Evolutionary conservation across 805 yeast genomes (phyloP), one percentile per base, ranked within the genome.

Genomic region (Yarrowia sp.): DNA sequence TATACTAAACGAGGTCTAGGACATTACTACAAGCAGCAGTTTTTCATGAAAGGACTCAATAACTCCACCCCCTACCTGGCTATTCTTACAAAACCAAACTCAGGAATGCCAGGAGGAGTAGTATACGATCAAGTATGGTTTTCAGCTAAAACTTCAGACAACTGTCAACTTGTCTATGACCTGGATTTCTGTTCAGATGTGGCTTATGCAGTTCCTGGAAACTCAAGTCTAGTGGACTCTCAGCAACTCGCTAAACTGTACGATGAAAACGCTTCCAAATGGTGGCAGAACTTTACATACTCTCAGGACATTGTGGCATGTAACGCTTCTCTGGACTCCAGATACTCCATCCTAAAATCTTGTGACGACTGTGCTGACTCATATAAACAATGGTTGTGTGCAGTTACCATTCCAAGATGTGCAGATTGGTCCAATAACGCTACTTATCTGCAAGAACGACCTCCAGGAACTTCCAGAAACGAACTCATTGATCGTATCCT

Each of bases 361-460:
- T 93, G 99, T 72, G 80, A 78, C 13, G 86, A 90, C 71, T 93
- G 99, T 73, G 80, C 81, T 0, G 68, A 73, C 1, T 81, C 92
- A 1, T 93, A 93, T 74, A 85, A 84, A 70, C 81, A 86, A 70
- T 93, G 99, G 99, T 80, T 95, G 17, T 93, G 99, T 76, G 81
- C 96, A 0, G 90, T 91, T 4, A 80, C 91, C 0, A 89, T 93
- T 6, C 98, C 98, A 0, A 79, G 98, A 35, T 93, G 99, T 71
- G 80, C 90, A 1, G 85, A 78, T 57, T 71, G 73, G 72, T 38
- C 71, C n/a, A 65, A 67, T 48, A 64, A 67, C 47, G 71, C 71
- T 6, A 36, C 71, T 1, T 77, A 69, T 43, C 88, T 13, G 68
- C 73, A 13, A 72, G 82, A 70, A 32, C 78, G 96, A 38, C 74